Conservation (phyloP, 192 early-diverging fungal genomes). For the Thoreauomyces humboldtii region DNA sequence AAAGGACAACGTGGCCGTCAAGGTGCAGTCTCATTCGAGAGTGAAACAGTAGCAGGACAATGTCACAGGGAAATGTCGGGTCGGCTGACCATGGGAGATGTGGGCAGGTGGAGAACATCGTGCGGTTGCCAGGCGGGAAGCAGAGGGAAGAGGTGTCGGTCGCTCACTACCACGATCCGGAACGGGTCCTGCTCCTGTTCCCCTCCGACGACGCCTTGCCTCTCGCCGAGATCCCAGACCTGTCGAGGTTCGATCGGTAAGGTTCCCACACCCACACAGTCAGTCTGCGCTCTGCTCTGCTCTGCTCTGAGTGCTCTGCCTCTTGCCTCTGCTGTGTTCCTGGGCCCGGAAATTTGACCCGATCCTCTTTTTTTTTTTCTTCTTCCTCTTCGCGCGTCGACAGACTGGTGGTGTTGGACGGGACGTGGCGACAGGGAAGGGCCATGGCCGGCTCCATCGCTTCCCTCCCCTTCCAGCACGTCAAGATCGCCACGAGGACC, state of each 20-base stretch:
- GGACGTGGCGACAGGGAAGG: constrained; percentile 89
- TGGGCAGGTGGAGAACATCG: constrained; percentile 8
- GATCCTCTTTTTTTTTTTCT: background rate
- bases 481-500: constrained; percentile 54
- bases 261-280: background rate
- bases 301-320: background rate
- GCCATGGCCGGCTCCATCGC: constrained; percentile 36
- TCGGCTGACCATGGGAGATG: background rate
- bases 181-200: constrained; percentile 73
- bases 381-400: constrained; percentile 64
- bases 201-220: constrained; percentile 76
- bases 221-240: constrained; percentile 45
- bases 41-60: background rate
- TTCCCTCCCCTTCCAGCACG: constrained; percentile 51
- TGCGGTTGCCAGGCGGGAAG: background rate
- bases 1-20: constrained; percentile 64
- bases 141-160: background rate
- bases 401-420: constrained; percentile 84
- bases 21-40: constrained; percentile 12
- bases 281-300: background rate
- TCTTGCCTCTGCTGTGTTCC: no score
- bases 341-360: no score
- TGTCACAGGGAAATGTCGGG: background rate
- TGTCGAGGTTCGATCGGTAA: constrained; percentile 48
- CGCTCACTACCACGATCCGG: constrained; percentile 59